Evolutionary conservation across 495 filamentous ascomycete species (phyloP).

Genomic region (Amorphotheca resinae): DNA sequence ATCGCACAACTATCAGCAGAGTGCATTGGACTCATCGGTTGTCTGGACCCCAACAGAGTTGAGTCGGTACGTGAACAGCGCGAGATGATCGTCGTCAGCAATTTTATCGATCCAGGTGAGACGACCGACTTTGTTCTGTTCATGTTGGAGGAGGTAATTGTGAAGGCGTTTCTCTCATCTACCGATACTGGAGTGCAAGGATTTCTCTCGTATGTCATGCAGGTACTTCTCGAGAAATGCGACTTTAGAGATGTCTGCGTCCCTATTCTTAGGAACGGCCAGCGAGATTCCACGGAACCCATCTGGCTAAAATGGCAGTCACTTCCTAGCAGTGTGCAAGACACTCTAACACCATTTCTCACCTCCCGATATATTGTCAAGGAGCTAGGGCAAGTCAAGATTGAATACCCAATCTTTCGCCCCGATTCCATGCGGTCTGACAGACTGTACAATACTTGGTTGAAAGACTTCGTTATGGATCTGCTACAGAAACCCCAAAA

Average conservation of each 20-base stretch:
- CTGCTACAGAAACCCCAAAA: constrained; percentile 61
- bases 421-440: constrained; percentile 13
- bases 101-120: constrained; percentile 70
- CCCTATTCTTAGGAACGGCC: constrained; percentile 21
- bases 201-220: constrained; percentile 86
- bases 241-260: constrained; percentile 48
- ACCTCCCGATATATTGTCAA: constrained; percentile 68
- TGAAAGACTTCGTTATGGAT: constrained; percentile 67
- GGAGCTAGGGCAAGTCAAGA: constrained; percentile 37
- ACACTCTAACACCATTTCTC: constrained; percentile 73
- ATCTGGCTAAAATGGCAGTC: constrained; percentile 56
- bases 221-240: constrained; percentile 70
- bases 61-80: constrained; percentile 65
- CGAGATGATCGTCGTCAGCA: constrained; percentile 70
- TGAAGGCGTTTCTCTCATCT: constrained; percentile 80
- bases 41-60: constrained; percentile 79
- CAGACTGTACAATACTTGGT: constrained; percentile 56
- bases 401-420: constrained; percentile 67
- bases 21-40: constrained; percentile 79
- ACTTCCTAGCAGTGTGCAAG: constrained; percentile 60
- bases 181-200: constrained; percentile 78
- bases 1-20: constrained; percentile 63
- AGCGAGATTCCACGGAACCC: background rate
- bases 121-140: constrained; percentile 78
- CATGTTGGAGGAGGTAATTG: constrained; percentile 72